Evolutionary conservation across 2,329 filamentous ascomycete genomes (phyloP).

Genomic region (Rhinocladiella similis): DNA sequence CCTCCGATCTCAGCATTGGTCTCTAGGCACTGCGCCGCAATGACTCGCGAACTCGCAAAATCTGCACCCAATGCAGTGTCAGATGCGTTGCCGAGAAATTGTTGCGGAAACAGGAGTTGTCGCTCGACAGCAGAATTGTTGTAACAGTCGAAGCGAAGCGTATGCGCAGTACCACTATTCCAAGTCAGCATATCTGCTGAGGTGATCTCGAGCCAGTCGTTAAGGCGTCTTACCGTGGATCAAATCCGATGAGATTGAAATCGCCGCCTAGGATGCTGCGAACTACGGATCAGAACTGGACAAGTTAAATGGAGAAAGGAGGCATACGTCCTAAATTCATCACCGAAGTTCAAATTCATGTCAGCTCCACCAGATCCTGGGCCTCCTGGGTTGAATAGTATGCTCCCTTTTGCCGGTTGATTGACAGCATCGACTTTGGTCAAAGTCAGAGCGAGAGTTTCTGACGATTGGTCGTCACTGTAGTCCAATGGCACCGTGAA

Average conservation of each 20-base stretch:
- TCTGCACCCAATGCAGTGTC: neutral
- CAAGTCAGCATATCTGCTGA: neutral
- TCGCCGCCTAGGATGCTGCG: neutral
- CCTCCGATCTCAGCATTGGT: neutral
- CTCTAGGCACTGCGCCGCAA: neutral
- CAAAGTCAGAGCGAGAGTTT: conserved; percentile 32
- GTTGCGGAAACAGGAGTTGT: neutral
- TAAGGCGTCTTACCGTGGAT: neutral
- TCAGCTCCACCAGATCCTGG: conserved; percentile 34
- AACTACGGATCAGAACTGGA: neutral
- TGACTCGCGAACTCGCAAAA: neutral
- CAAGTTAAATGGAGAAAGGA: too few species aligned
- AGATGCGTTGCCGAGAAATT: neutral
- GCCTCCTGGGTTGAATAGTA: conserved; percentile 38
- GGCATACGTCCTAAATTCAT: neutral
- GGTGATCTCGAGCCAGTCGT: too few species aligned
- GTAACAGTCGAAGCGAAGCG: neutral
- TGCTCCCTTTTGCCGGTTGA: conserved; percentile 33
- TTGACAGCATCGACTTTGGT: conserved; percentile 31
- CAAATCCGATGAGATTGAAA: neutral
- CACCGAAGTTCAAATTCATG: neutral
- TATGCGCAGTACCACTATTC: neutral
- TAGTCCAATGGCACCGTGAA: conserved; percentile 40
- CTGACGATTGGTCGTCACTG: conserved; percentile 25
- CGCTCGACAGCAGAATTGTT: neutral